phyloP scores from a whole-genome alignment of 2,329 filamentous ascomycete genomes.

The Cercospora canescens region DNA sequence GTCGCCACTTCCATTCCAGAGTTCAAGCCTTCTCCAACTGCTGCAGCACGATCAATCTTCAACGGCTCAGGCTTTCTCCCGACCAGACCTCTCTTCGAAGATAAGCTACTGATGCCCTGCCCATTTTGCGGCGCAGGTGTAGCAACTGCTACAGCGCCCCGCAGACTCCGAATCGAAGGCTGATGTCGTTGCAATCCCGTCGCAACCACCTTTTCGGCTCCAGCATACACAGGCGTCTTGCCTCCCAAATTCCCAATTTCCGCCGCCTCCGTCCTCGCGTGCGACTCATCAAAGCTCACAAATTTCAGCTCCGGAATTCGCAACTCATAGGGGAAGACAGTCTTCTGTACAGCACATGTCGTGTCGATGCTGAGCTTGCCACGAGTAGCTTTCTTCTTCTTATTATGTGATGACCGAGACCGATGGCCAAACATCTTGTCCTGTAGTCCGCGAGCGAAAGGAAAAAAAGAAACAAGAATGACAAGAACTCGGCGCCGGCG shows the following conservation, averaged over 20 bases:
- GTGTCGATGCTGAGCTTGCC: conserved; percentile 57
- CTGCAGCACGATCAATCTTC: conserved; percentile 35
- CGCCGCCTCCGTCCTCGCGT: conserved; percentile 20
- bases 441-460: not conserved
- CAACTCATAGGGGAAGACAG: conserved; percentile 42
- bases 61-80: conserved; percentile 25
- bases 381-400: conserved; percentile 12
- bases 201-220: conserved; percentile 12
- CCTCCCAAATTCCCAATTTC: conserved; percentile 32
- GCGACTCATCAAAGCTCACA: conserved; percentile 27
- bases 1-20: conserved; percentile 34
- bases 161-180: conserved; percentile 7
- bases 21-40: not conserved
- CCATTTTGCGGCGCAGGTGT: not conserved
- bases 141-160: not conserved
- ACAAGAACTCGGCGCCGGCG: not conserved
- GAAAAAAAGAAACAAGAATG: too few species aligned
- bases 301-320: conserved; percentile 30
- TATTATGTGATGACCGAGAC: conserved; percentile 2
- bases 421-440: conserved; percentile 9
- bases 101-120: not conserved
- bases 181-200: not conserved
- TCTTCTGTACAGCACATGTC: conserved; percentile 57
- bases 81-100: not conserved
- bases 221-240: conserved; percentile 15